Evolutionary conservation across 257 asterid species (phyloP).

Genomic region (Fraxinus quadrangulata): DNA sequence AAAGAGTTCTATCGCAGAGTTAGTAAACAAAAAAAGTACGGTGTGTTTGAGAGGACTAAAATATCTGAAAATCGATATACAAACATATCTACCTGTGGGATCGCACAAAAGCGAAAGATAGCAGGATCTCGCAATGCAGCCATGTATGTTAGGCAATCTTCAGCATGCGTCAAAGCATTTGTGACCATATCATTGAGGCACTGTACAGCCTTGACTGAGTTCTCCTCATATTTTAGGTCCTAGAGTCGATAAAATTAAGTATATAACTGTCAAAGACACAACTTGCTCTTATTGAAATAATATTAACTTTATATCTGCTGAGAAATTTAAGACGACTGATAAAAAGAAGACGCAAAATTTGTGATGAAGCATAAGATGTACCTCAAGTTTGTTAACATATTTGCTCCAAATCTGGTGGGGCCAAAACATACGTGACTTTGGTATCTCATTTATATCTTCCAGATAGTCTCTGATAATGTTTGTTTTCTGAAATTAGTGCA

Average conservation of each 20-base stretch:
- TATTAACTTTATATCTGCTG: not conserved
- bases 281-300: constrained; percentile 9
- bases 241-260: constrained; percentile 36
- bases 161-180: constrained; percentile 76
- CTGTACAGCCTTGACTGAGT: constrained; percentile 86
- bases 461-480: constrained; percentile 91
- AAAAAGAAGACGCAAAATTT: constrained; percentile 6
- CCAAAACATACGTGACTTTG: constrained; percentile 97
- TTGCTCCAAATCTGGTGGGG: constrained; percentile 95
- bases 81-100: constrained; percentile 75
- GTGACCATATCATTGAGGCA: constrained; percentile 97
- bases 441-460: constrained; percentile 95
- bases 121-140: constrained; percentile 68
- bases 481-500: constrained; percentile 64
- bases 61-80: not conserved
- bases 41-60: constrained; percentile 14
- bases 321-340: not conserved
- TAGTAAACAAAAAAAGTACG: not conserved
- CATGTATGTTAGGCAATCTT: constrained; percentile 79
- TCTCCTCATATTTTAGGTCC: constrained; percentile 81
- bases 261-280: constrained; percentile 17
- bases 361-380: constrained; percentile 27
- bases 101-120: constrained; percentile 91
- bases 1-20: not conserved
- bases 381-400: constrained; percentile 92